Conservation (phyloP, 495 filamentous ascomycete species). For the Trichoderma erinaceum region DNA sequence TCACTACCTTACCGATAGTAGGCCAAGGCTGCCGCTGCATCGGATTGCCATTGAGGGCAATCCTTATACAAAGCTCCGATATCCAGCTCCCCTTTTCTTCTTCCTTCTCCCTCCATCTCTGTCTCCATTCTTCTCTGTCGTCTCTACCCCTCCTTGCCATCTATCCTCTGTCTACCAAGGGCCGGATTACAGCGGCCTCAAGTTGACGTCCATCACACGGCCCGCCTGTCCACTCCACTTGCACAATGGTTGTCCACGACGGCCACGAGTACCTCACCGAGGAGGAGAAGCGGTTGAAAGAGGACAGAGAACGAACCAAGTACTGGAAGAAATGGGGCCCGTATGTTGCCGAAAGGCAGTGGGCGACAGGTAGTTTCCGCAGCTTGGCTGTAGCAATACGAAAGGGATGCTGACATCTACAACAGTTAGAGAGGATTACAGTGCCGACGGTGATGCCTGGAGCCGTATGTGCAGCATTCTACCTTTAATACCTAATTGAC, state of each 20-base stretch:
- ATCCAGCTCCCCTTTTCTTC: background rate
- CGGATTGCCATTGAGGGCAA: background rate
- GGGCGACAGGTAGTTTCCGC: constrained; percentile 67
- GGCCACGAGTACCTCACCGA: constrained; percentile 73
- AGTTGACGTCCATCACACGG: background rate
- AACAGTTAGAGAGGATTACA: constrained; percentile 89
- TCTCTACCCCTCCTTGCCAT: background rate
- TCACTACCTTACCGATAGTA: background rate
- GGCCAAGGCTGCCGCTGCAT: background rate
- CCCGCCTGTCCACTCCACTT: background rate
- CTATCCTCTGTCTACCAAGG: background rate
- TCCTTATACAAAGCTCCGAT: background rate
- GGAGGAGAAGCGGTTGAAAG: constrained; percentile 82
- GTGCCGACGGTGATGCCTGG: constrained; percentile 84
- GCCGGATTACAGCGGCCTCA: background rate
- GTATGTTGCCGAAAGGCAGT: constrained; percentile 73
- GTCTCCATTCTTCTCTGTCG: background rate
- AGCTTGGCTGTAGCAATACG: constrained; percentile 20
- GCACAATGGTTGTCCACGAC: constrained; percentile 78
- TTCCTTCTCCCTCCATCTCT: background rate
- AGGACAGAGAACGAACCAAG: constrained; percentile 68
- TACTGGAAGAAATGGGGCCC: constrained; percentile 98
- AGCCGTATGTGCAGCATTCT: constrained; percentile 58
- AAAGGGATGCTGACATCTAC: constrained; percentile 21
- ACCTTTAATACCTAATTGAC: background rate